Evolutionary conservation across 2,329 filamentous ascomycete species (phyloP).

Genomic region (Aspergillus sojae): DNA sequence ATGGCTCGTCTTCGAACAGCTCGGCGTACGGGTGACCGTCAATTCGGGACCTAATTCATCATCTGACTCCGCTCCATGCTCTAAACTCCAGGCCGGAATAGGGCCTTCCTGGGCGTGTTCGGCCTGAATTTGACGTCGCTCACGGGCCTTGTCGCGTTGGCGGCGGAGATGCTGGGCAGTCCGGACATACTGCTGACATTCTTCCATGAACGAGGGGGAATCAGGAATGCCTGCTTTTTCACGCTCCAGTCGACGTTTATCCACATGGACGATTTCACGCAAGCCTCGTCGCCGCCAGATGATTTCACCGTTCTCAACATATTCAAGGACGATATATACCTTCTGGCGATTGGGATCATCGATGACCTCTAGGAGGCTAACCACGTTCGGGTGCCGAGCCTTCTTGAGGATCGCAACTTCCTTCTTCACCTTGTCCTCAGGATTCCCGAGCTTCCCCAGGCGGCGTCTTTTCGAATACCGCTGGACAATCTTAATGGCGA

Average conservation of each 20-base stretch:
- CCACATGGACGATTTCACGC: conserved; percentile 78
- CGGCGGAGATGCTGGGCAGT: conserved; percentile 39
- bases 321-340: conserved; percentile 96
- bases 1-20: conserved; percentile 39
- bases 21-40: conserved; percentile 35
- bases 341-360: conserved; percentile 96
- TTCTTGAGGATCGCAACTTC: conserved; percentile 99
- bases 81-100: conserved; percentile 78
- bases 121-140: conserved; percentile 62
- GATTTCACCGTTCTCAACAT: conserved; percentile 91
- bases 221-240: conserved; percentile 76
- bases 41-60: conserved; percentile 40
- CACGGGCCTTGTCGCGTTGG: conserved; percentile 59
- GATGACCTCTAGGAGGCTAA: conserved; percentile 93
- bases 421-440: conserved; percentile 77
- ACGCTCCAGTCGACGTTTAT: conserved; percentile 76
- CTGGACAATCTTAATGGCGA: conserved; percentile 98
- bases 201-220: conserved; percentile 56
- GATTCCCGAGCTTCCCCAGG: conserved; percentile 73
- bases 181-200: conserved; percentile 46
- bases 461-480: conserved; percentile 91
- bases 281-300: conserved; percentile 89
- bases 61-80: conserved; percentile 68
- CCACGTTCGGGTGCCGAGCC: conserved; percentile 95
- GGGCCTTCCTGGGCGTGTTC: conserved; percentile 54